A percentile compares a stretch with the other conserved stretches of the same genome.
These are phyloP conservation scores for Suhomyces coccinellae DNA, from an alignment of 1,139 yeast species.

Conservation along the genomic window DNA sequence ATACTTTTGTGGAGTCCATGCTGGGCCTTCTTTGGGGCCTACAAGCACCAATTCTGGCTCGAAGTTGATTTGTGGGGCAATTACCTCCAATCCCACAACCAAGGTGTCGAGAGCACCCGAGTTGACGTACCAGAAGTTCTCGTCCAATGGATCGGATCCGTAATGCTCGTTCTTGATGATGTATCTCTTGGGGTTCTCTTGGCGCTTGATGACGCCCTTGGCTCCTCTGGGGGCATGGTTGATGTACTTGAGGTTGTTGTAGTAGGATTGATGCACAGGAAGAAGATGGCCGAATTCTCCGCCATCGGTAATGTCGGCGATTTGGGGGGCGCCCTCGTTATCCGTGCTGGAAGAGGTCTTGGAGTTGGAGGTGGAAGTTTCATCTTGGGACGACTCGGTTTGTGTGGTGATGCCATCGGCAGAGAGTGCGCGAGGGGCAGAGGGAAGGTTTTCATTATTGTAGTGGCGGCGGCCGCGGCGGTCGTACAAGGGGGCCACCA, in stretches of 20 bases:
- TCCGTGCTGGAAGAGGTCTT: not conserved
- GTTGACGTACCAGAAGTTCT: constrained; percentile 42
- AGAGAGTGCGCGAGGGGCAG: not conserved
- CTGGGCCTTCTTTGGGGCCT: constrained; percentile 41
- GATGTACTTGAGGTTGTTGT: constrained; percentile 21
- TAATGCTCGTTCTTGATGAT: constrained; percentile 16
- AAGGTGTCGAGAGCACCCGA: constrained; percentile 33
- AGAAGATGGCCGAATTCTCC: constrained; percentile 41
- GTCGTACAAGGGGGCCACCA: constrained; percentile 37
- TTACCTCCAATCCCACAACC: constrained; percentile 32
- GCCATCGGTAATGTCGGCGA: constrained; percentile 21
- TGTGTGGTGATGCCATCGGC: not conserved
- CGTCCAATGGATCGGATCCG: constrained; percentile 39
- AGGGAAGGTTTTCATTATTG: not conserved
- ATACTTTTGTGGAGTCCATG: constrained; percentile 15
- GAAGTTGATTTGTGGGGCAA: constrained; percentile 36
- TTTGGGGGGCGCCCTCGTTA: constrained; percentile 5
- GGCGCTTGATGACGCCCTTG: constrained; percentile 20
- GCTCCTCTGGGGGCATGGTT: constrained; percentile 22
- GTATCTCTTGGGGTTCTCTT: not conserved
- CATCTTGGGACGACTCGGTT: not conserved
- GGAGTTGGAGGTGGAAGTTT: too few species aligned
- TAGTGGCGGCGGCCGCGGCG: not conserved
- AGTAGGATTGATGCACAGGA: constrained; percentile 35
- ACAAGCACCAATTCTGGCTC: constrained; percentile 40